phyloP scores from a whole-genome alignment of 169 alveolate genomes.

The Cryptosporidium viatorum region DNA sequence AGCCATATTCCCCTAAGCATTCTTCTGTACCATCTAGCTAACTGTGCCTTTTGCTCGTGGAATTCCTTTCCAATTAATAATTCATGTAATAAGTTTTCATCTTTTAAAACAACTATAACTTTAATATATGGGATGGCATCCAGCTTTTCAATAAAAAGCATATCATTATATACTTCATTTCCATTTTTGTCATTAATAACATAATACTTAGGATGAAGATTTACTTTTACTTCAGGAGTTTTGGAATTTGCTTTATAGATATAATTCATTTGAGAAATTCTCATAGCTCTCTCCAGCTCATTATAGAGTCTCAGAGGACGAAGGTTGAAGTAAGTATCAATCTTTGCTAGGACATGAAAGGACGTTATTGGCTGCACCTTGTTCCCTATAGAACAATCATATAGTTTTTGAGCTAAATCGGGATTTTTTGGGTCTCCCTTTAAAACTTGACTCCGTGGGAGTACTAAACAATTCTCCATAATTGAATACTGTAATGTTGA shows the following conservation, averaged over 20 bases:
- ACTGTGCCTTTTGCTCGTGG: constrained; percentile 39
- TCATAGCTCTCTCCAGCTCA: constrained; percentile 56
- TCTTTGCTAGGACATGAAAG: constrained; percentile 35
- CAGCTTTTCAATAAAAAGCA: constrained; percentile 37
- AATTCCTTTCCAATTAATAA: constrained; percentile 43
- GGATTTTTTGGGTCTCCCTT: constrained; percentile 40
- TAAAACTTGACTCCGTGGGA: constrained; percentile 24
- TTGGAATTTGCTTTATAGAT: constrained; percentile 45
- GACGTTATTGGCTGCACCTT: constrained; percentile 9
- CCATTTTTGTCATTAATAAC: constrained; percentile 12
- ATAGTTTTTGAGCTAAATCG: constrained; percentile 13
- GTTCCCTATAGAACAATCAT: constrained; percentile 42
- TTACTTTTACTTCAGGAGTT: constrained; percentile 34
- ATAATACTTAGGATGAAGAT: constrained; percentile 54
- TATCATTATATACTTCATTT: constrained; percentile 46
- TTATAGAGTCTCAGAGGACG: constrained; percentile 41
- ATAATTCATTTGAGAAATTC: constrained; percentile 49
- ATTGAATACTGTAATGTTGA: constrained; percentile 35
- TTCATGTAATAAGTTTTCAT: constrained; percentile 17
- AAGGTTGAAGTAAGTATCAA: constrained; percentile 34
- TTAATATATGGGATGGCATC: constrained; percentile 63
- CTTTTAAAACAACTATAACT: constrained; percentile 31
- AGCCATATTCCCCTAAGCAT: constrained; percentile 68
- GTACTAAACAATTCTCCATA: constrained; percentile 34
- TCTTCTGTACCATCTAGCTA: constrained; percentile 70